These are phyloP conservation scores for Penicillium sp. DNA, from an alignment of 2,329 filamentous ascomycete species.

Conservation along the genomic window DNA sequence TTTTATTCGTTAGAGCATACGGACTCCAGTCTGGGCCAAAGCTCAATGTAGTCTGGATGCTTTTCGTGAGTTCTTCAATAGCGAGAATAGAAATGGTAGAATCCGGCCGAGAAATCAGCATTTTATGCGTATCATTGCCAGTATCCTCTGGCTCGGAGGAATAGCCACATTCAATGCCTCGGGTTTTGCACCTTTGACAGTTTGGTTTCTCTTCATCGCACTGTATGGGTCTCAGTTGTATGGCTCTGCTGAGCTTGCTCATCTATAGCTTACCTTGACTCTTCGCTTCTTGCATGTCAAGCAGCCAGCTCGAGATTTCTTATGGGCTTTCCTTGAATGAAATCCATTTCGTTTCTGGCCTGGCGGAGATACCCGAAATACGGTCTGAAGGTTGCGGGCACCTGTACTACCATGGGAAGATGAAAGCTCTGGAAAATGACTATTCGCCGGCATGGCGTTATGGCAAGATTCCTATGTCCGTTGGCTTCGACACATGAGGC, in stretches of 20 bases:
- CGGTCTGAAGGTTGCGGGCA: slow-evolving; percentile 8
- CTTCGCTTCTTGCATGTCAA: slow-evolving; percentile 30
- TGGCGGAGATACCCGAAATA: slow-evolving; percentile 10
- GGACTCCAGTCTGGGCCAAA: background rate
- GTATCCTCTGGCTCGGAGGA: background rate
- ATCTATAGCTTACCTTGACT: slow-evolving; percentile 26
- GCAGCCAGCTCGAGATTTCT: slow-evolving; percentile 31
- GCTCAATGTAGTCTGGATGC: slow-evolving; percentile 11
- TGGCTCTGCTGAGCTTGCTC: background rate
- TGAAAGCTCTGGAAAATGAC: background rate
- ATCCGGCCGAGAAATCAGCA: background rate
- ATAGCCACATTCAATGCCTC: slow-evolving; percentile 26
- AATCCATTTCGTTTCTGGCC: background rate
- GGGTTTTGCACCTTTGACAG: slow-evolving; percentile 27
- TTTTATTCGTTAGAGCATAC: background rate
- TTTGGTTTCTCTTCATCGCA: slow-evolving; percentile 32
- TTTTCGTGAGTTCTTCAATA: slow-evolving; percentile 13
- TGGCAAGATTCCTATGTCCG: background rate
- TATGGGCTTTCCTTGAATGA: slow-evolving; percentile 20
- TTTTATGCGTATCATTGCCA: background rate
- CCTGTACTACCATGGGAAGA: background rate
- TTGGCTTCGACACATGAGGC: background rate
- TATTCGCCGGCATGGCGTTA: background rate
- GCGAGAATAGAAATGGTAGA: slow-evolving; percentile 16
- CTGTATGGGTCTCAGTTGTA: slow-evolving; percentile 11